Base-by-base conservation (phyloP, 352 stramenopile genomes). In the Globisporangium nodosum region DNA sequence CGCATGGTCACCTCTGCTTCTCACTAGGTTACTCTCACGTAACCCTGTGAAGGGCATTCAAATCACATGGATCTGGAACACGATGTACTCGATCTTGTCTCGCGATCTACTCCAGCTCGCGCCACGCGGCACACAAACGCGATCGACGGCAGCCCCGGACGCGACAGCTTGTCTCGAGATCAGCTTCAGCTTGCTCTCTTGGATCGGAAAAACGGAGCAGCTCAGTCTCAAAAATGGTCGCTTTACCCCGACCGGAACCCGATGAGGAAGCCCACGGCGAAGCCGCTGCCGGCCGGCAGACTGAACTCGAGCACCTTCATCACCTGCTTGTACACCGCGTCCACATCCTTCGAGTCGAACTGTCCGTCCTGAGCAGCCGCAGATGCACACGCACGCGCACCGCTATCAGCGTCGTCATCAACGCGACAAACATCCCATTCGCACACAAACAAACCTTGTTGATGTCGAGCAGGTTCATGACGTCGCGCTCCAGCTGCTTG, bases 401-500 rank as follows among this genome's bases (percentile, higher is more conserved):
- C 24, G 1, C 24, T 27, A 27, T 27, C 24, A 31, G n/a, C 33
- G 47, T 61, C 16, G 20, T 33, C 20, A 54, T 30, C 1, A 20
- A 11, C 50, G 11, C 3, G 5, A 30, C 3, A 20, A 31, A 8
- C 12, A n/a, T 24, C 18, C 43, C 24, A 43, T 47, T 37, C 21
- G 60, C 20, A 20, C 13, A 52, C 2, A 33, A 51, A 27, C 13
- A 21, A 56, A 92, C 83, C 76, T 94, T 78, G 64, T 92, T 89
- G 35, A 90, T 72, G 49, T 97, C 85, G 30, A 95, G 68, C 47
- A 83, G 77, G 27, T 64, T 71, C 59, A 74, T 78, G 31, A 92
- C 49, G 59, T 96, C 84, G 6, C 84, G 70, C 64, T 92, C 73
- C 49, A 98, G 65, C 64, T 97, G 96, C 53, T 88, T 81, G 79